Base-by-base conservation (phyloP, 768 basidiomycete species). In the Bullera alba region DNA sequence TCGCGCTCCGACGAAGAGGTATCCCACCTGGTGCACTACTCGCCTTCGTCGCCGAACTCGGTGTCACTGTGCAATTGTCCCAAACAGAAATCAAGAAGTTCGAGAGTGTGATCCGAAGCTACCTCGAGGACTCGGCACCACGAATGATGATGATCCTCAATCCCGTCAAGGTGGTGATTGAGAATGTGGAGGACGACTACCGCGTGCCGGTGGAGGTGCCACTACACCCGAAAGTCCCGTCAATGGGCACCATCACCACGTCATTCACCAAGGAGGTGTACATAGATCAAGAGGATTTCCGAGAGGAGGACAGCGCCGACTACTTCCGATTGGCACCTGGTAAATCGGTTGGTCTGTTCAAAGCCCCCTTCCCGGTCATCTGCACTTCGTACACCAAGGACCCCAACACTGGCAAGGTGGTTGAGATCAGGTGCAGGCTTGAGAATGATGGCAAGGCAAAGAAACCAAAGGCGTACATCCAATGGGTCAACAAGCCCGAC, bases 261-360 rank as follows among this genome's bases (percentile, higher is more conserved):
- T 86, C 88, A 52, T 62, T 96, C 74, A 87, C 91, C 10, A 82
- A 84, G 19, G 85, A 82, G 6, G 77, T 99, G 50, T 96, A 86
- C 74, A 96, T 97, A 65, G 93, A 99, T 56, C 76, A 78, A 25
- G 88, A 92, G 53, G 95, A 99, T 73, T 99, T 99, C 79, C 79
- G 95, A 46, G 74, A 85, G 29, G 81, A 87, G 58, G 91, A 93
- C 66, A 62, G 69, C 8, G 87, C 88, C 21, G 92, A 97, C 69
- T 99, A 95, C 75, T 97, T 92, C 82, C 84, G 95, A 35, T 83
- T 99, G 39, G 89, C 93, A 15, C 95, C 95, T 5, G 92, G 92
- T 39, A 96, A 96, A 77, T 89, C 90, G 0, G 95, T 97, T 36
- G 95, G 95, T 15, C 76, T 99, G 23, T 93, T 96, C 79, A 86